Evolutionary conservation across 2,329 filamentous ascomycete genomes (phyloP).

Genomic region (Sporothrix humicola): DNA sequence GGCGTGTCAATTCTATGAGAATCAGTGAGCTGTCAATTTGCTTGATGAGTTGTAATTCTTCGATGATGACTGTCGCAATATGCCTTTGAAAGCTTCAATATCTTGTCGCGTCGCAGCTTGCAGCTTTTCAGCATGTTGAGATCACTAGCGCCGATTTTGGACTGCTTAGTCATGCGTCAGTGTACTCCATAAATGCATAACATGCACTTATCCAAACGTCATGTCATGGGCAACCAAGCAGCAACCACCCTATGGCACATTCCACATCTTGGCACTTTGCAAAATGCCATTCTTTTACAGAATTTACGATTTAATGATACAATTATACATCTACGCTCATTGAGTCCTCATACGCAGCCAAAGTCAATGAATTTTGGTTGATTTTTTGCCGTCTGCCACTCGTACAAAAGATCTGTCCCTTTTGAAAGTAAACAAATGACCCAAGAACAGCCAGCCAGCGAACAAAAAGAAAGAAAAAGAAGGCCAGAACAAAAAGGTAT

Average conservation of each 20-base stretch:
- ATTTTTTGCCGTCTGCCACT: background rate
- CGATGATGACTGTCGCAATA: no score
- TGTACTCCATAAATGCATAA: no score
- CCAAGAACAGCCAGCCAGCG: background rate
- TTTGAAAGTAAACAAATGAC: background rate
- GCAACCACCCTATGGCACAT: background rate
- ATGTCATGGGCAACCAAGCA: conserved; percentile 16
- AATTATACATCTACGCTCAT: background rate
- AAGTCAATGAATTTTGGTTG: background rate
- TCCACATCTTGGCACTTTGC: background rate
- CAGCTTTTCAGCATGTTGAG: background rate
- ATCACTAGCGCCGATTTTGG: background rate
- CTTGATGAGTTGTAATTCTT: background rate
- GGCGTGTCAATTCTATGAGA: no score
- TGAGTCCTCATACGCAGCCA: background rate
- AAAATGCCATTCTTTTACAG: background rate
- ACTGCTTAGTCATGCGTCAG: background rate
- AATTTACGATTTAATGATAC: background rate
- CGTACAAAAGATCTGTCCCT: background rate
- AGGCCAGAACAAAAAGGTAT: conserved; percentile 21
- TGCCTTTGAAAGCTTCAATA: background rate
- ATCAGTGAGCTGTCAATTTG: background rate
- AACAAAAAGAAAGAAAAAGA: background rate
- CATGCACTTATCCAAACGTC: conserved; percentile 15
- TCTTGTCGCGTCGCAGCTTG: background rate